A percentile compares a stretch with the other conserved stretches of the same genome.
Conservation (phyloP, 768 basidiomycete genomes). For the Mycena galericulata region DNA sequence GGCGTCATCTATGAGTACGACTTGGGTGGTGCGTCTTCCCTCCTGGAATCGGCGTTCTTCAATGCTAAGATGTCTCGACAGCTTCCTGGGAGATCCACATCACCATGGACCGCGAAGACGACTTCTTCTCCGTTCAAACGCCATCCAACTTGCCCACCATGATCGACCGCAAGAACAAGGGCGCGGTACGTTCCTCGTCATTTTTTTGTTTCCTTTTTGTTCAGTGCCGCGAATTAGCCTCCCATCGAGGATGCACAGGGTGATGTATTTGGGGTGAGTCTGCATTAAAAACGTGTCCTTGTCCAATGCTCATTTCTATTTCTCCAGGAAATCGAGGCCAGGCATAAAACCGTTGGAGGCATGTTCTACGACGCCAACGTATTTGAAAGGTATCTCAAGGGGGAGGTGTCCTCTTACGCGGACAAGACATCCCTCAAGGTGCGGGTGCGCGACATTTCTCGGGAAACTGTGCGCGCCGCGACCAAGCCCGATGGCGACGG, state of each 20-base stretch:
- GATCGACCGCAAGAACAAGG: not conserved
- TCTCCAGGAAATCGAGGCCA: not conserved
- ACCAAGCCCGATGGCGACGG: too few species aligned
- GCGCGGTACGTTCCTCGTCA: not conserved
- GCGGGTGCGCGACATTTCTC: not conserved
- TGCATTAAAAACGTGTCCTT: not conserved
- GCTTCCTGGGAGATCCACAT: constrained; percentile 5
- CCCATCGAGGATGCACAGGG: constrained; percentile 2
- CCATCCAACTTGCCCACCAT: constrained; percentile 2
- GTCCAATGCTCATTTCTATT: not conserved
- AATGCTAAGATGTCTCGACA: not conserved
- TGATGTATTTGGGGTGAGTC: not conserved
- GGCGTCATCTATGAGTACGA: constrained; percentile 16
- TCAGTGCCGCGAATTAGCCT: not conserved
- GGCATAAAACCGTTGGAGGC: not conserved
- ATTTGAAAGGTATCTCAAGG: not conserved
- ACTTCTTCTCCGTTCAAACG: not conserved
- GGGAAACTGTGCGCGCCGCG: not conserved
- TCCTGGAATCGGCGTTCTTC: not conserved
- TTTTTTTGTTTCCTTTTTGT: not conserved
- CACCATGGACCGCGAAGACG: constrained; percentile 17
- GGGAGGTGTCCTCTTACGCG: not conserved
- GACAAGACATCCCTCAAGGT: not conserved
- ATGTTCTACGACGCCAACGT: not conserved
- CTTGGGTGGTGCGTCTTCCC: constrained; percentile 5